Base-by-base conservation (phyloP, 371 early-diverging fungal species). In the Saksenaea oblongispora region DNA sequence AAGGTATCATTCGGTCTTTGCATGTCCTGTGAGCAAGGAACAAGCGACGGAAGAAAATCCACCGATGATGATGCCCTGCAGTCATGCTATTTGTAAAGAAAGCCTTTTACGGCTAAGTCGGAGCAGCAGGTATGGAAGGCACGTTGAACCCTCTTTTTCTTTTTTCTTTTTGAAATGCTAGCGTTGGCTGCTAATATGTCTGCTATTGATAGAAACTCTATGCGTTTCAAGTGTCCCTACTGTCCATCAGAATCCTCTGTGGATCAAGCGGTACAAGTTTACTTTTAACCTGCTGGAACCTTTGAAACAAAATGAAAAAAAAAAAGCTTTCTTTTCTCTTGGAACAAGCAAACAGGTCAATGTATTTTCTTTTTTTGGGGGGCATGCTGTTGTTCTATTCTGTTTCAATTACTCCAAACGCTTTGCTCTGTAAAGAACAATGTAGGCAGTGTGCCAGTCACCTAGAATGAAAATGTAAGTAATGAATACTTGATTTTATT, bases 61-160 rank as follows among this genome's bases (percentile, higher is more conserved):
- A 35, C 99, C 99, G 0, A 97, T 97, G 93, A 93, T 96, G 93
- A 87, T 99, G 91, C 84, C 87, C 3, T 99, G 99, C 77, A 98
- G 98, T 3, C 99, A 99, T 76, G 97, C 98, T 0, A 88, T 99
- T 34, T 93, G 94, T 76, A 87, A 91, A 70, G 98, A 96, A 65
- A 91, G 92, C 66, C 76, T 98, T 64, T 84, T 76, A 3, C 85
- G 93, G 57, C 84, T 99, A n/a, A 83, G 91, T 39, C 87, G 87
- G 74, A 89, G 86, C 11, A 74, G 72, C 36, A 54, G 79, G 71
- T 66, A 71, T 65, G 41, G 74, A 75, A 51, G 67, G 83, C 56
- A 62, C 53, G 56, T 55, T 34, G 34, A 24, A 5, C 26, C 28
- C 24, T n/a, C n/a, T 56, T 47, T n/a, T 15, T 39, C 15, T 34